Evolutionary conservation across 2,329 filamentous ascomycete species (phyloP).

Genomic region (Talaromyces sp.): DNA sequence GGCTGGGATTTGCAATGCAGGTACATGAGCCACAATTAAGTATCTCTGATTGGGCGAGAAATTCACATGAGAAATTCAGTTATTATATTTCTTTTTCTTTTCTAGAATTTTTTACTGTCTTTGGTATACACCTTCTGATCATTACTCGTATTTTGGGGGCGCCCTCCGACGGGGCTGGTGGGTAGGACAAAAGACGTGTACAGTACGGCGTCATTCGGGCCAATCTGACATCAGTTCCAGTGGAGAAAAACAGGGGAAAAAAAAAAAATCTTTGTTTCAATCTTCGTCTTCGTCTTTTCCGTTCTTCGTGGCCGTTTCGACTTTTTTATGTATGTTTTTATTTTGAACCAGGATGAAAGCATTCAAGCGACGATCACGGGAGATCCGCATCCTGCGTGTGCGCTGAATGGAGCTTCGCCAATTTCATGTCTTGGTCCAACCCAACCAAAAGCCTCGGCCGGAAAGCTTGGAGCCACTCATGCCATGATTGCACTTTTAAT

Average conservation of each 20-base stretch:
- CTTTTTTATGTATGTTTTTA: neutral
- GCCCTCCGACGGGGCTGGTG: constrained; percentile 1
- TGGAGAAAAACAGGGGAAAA: too few relatives aligned
- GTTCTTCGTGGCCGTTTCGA: too few relatives aligned
- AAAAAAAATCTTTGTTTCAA: too few relatives aligned
- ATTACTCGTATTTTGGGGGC: too few relatives aligned
- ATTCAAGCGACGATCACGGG: constrained; percentile 21
- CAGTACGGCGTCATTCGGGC: constrained; percentile 17
- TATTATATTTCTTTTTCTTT: neutral
- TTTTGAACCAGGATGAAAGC: neutral
- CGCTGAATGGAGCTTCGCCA: neutral
- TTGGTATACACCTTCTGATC: too few relatives aligned
- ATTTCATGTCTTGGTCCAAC: too few relatives aligned
- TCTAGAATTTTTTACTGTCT: neutral
- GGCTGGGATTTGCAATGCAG: constrained; percentile 10
- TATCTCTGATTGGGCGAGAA: too few relatives aligned
- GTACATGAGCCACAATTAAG: constrained; percentile 6
- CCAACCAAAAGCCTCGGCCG: neutral
- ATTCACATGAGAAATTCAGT: neutral
- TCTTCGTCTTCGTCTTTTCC: too few relatives aligned
- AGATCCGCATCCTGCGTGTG: constrained; percentile 16
- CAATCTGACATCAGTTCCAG: constrained; percentile 19
- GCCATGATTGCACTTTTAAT: neutral
- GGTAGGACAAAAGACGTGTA: constrained; percentile 16
- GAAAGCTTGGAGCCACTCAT: neutral